Evolutionary conservation across 306 rosid genomes (phyloP).

Genomic region (Aeschynomene evenia): DNA sequence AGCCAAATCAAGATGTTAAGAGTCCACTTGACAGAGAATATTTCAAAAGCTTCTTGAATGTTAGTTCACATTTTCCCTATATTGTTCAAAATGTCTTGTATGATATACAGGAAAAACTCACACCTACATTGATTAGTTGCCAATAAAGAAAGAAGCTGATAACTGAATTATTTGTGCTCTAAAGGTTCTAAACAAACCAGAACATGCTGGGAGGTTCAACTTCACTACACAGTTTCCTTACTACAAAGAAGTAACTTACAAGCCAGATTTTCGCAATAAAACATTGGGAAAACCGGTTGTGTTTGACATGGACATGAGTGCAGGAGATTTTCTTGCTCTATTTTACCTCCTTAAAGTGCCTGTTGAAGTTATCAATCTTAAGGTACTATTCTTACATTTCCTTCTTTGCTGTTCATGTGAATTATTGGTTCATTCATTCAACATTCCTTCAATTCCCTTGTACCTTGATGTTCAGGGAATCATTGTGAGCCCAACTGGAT

Average conservation of each 20-base stretch:
- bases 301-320: slow-evolving; percentile 97
- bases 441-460: too few relatives aligned
- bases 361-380: slow-evolving; percentile 71
- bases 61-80: slow-evolving; percentile 30
- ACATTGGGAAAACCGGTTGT: slow-evolving; percentile 72
- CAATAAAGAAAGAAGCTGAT: neutral
- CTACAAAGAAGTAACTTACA: slow-evolving; percentile 62
- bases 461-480: slow-evolving; percentile 53
- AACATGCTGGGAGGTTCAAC: slow-evolving; percentile 64
- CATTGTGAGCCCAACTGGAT: slow-evolving; percentile 88
- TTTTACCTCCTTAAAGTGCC: slow-evolving; percentile 84
- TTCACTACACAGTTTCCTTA: slow-evolving; percentile 71
- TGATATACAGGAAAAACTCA: neutral
- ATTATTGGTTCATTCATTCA: neutral
- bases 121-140: neutral
- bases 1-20: slow-evolving; percentile 49
- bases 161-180: neutral
- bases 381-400: slow-evolving; percentile 45
- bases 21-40: slow-evolving; percentile 76
- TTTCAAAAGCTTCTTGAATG: slow-evolving; percentile 66
- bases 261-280: slow-evolving; percentile 52
- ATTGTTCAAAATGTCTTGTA: neutral
- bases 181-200: slow-evolving; percentile 41
- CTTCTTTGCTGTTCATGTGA: slow-evolving; percentile 19
- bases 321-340: slow-evolving; percentile 88